Percentiles rank a stretch among this genome's conserved stretches.
Conservation (phyloP, 305 asterid species). For the Nicotiana rustica region DNA sequence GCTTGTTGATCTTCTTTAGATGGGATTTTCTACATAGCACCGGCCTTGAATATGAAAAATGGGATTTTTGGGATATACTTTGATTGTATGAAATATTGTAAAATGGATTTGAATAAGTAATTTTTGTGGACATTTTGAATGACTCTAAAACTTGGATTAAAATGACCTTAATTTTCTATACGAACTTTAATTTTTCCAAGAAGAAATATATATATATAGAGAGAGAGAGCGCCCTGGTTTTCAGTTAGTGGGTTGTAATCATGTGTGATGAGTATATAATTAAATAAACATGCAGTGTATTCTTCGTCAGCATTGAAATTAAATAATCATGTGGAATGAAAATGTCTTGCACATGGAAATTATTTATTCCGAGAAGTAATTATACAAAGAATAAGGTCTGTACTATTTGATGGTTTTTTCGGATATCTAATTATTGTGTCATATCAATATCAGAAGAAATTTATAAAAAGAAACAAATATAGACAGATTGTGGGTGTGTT, state of each 20-base stretch:
- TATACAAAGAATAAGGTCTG: not conserved
- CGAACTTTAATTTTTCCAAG: not conserved
- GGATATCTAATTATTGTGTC: not conserved
- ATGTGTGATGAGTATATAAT: not conserved
- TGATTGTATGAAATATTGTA: not conserved
- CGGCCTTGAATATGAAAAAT: not conserved
- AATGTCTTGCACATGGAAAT: not conserved
- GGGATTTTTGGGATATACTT: not conserved
- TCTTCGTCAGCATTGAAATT: not conserved
- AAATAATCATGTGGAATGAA: not conserved
- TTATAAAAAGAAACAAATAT: not conserved
- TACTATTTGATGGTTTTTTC: not conserved
- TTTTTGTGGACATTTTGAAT: conserved; percentile 26
- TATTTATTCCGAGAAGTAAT: not conserved
- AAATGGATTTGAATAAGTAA: conserved; percentile 5
- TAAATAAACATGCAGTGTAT: not conserved
- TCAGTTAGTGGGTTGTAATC: not conserved
- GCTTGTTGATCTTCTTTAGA: not conserved
- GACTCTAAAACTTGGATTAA: not conserved
- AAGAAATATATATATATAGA: not conserved
- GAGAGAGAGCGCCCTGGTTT: not conserved
- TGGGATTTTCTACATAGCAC: not conserved
- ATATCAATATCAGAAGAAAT: not conserved
- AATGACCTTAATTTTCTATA: not conserved
- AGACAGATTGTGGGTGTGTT: not conserved